Evolutionary conservation across 352 stramenopile genomes (phyloP).

Genomic region (Pythium aphanidermatum): DNA sequence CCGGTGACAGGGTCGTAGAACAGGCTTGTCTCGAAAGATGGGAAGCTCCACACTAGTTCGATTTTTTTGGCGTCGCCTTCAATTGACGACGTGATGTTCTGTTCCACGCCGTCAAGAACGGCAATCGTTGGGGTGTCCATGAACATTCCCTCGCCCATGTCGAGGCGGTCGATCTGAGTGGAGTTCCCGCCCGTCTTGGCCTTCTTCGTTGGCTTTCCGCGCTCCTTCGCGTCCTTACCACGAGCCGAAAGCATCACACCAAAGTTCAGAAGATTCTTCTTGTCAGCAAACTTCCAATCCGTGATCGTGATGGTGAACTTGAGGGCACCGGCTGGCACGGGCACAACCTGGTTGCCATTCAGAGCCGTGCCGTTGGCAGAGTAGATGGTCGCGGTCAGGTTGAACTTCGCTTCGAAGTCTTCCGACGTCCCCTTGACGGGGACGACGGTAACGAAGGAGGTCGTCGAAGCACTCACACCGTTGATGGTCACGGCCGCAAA

Average conservation of each 20-base stretch:
- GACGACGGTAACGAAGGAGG: slow-evolving; percentile 16
- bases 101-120: slow-evolving; percentile 8
- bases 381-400: slow-evolving; percentile 33
- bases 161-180: slow-evolving; percentile 14
- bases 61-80: background rate
- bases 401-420: too few relatives aligned
- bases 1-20: slow-evolving; percentile 54
- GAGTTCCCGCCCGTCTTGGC: slow-evolving; percentile 10
- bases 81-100: slow-evolving; percentile 22
- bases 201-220: slow-evolving; percentile 8
- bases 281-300: slow-evolving; percentile 22
- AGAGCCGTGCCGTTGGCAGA: slow-evolving; percentile 18
- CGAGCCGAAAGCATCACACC: slow-evolving; percentile 26
- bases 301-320: slow-evolving; percentile 37
- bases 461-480: slow-evolving; percentile 20
- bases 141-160: slow-evolving; percentile 18
- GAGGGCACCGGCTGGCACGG: slow-evolving; percentile 28
- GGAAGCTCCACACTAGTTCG: slow-evolving; percentile 37
- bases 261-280: slow-evolving; percentile 23
- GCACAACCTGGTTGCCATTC: slow-evolving; percentile 28
- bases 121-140: slow-evolving; percentile 15
- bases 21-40: slow-evolving; percentile 26
- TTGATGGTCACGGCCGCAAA: slow-evolving; percentile 10
- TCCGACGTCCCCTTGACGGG: background rate
- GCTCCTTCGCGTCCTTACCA: slow-evolving; percentile 9